Evolutionary conservation across 208 protist species (phyloP).

Genomic region (Jaenimonas drosophilae): DNA sequence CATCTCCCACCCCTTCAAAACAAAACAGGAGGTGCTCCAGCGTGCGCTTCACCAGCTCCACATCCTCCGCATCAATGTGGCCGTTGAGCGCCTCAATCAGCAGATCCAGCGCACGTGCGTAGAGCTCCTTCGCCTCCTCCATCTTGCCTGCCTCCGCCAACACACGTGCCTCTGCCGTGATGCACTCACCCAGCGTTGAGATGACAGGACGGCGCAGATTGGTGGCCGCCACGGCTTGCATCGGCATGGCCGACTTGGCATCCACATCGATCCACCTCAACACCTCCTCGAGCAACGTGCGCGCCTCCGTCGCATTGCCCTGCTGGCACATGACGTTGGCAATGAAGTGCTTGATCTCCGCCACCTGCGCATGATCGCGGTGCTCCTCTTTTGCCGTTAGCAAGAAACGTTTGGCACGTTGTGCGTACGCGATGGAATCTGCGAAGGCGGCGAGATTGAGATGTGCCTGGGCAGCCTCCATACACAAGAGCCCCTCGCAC

Average conservation of each 20-base stretch:
- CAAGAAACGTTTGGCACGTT: constrained; percentile 37
- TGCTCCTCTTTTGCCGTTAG: constrained; percentile 23
- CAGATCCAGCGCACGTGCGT: constrained; percentile 71
- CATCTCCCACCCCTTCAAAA: constrained; percentile 82
- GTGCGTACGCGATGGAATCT: constrained; percentile 28
- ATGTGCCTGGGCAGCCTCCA: constrained; percentile 82
- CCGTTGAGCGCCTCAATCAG: constrained; percentile 73
- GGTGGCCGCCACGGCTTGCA: constrained; percentile 79
- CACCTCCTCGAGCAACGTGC: constrained; percentile 50
- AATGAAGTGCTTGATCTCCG: constrained; percentile 69
- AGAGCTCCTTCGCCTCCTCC: constrained; percentile 43
- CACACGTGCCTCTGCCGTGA: constrained; percentile 20
- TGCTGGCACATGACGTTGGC: constrained; percentile 46
- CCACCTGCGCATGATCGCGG: constrained; percentile 64
- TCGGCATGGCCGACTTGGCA: constrained; percentile 65
- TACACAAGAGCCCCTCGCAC: constrained; percentile 69
- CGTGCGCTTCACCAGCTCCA: constrained; percentile 59
- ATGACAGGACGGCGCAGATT: constrained; percentile 75
- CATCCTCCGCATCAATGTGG: constrained; percentile 84
- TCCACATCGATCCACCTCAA: constrained; percentile 83
- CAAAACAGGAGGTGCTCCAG: constrained; percentile 57
- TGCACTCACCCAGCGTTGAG: constrained; percentile 55
- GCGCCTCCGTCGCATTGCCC: constrained; percentile 33
- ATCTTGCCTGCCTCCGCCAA: constrained; percentile 17
- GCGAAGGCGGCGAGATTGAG: constrained; percentile 55